These are phyloP conservation scores for Venturia effusa DNA, from an alignment of 2,329 filamentous ascomycete species.

Conservation along the genomic window DNA sequence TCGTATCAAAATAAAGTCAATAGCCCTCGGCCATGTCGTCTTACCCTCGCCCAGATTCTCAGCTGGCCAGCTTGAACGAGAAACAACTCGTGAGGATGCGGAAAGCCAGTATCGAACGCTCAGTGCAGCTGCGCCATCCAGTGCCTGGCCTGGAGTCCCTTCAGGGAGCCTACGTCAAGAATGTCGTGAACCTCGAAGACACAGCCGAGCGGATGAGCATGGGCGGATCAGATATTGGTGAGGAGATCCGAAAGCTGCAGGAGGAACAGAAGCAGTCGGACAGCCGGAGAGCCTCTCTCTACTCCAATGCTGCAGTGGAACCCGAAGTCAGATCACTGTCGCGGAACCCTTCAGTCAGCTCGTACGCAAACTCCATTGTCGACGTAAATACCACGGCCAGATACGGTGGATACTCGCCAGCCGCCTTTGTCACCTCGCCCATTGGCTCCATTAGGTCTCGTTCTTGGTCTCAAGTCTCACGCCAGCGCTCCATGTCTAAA, in stretches of 20 bases:
- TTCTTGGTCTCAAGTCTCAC: constrained; percentile 26
- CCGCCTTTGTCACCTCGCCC: constrained; percentile 53
- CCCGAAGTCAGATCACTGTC: constrained; percentile 20
- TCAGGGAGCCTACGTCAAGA: constrained; percentile 51
- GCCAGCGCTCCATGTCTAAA: constrained; percentile 16
- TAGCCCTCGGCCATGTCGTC: background rate
- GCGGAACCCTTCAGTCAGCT: constrained; percentile 31
- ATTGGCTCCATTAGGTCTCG: constrained; percentile 48
- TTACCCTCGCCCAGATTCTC: background rate
- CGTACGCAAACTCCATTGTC: constrained; percentile 49
- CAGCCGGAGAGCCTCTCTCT: constrained; percentile 5
- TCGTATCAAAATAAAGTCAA: background rate
- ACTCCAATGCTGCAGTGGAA: constrained; percentile 29
- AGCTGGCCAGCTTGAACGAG: background rate
- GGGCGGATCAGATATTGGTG: constrained; percentile 62
- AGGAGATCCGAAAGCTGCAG: constrained; percentile 65
- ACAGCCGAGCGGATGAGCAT: constrained; percentile 64
- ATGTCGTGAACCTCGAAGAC: constrained; percentile 64
- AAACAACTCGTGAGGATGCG: constrained; percentile 11
- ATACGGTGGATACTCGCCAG: constrained; percentile 57
- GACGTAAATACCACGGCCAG: constrained; percentile 57
- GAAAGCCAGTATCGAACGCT: constrained; percentile 13
- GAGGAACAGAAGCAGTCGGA: constrained; percentile 49
- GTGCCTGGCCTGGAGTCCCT: constrained; percentile 51
- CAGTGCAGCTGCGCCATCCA: constrained; percentile 39